phyloP scores from a whole-genome alignment of 495 filamentous ascomycete genomes.

The Neurospora cerealis region DNA sequence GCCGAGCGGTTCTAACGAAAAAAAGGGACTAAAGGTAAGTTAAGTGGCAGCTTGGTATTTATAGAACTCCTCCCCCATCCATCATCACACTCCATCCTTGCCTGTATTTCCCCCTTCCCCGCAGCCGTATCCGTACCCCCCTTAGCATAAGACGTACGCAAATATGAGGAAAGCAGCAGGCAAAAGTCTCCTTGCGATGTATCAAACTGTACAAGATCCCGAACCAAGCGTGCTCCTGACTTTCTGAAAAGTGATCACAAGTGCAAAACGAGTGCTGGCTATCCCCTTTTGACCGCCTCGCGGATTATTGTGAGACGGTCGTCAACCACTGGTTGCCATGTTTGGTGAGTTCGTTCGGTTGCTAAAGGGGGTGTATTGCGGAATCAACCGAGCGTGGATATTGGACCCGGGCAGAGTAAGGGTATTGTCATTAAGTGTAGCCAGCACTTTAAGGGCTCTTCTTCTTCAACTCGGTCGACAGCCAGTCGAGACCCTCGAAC shows the following conservation, averaged over 20 bases:
- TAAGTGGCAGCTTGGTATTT: not conserved
- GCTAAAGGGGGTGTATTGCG: conserved; percentile 31
- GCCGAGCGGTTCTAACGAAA: not conserved
- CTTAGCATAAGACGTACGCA: not conserved
- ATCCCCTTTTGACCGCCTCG: conserved; percentile 13
- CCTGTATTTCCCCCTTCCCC: not conserved
- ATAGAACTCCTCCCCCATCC: not conserved
- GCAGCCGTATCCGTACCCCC: not conserved
- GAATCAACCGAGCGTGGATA: conserved; percentile 35
- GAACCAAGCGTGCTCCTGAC: conserved; percentile 37
- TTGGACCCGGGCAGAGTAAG: conserved; percentile 22
- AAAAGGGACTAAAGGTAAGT: not conserved
- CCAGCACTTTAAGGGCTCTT: conserved; percentile 59
- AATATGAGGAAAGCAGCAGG: conserved; percentile 15
- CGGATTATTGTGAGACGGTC: conserved; percentile 26
- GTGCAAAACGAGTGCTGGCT: conserved; percentile 23
- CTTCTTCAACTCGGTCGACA: conserved; percentile 90
- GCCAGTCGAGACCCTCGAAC: conserved; percentile 99
- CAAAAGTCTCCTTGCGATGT: conserved; percentile 27
- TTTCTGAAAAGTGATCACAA: conserved; percentile 34
- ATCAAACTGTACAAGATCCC: conserved; percentile 42
- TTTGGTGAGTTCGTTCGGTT: conserved; percentile 38
- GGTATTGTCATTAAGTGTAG: conserved; percentile 8
- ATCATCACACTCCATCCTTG: not conserved
- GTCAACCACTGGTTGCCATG: conserved; percentile 27